Evolutionary conservation across 441 rosid genomes (phyloP).

Genomic region (Mallotus repandus): DNA sequence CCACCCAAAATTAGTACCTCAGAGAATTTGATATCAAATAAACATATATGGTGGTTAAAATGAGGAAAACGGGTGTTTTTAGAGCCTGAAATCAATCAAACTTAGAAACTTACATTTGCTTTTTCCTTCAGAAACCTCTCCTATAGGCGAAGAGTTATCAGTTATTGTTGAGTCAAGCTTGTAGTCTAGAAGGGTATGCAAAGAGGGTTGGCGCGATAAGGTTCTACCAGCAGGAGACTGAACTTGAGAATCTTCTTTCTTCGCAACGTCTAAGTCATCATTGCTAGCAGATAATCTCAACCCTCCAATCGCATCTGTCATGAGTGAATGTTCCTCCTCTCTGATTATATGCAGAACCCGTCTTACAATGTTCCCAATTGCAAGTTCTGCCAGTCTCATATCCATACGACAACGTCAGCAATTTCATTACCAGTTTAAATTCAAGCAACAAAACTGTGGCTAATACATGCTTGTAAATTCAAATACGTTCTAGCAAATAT

Average conservation of each 20-base stretch:
- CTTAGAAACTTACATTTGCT: conserved; percentile 56
- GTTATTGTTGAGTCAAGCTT: conserved; percentile 62
- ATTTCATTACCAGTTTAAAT: no score
- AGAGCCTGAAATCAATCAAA: no score
- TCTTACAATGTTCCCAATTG: conserved; percentile 92
- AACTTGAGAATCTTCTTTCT: conserved; percentile 51
- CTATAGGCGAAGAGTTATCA: conserved; percentile 62
- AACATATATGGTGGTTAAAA: neutral
- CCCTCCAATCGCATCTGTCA: conserved; percentile 32
- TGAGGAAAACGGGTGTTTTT: neutral
- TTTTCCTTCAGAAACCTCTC: conserved; percentile 95
- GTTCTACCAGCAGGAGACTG: conserved; percentile 87
- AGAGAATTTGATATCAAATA: neutral
- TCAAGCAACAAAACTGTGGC: neutral
- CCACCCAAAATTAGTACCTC: no score
- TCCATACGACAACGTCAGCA: no score
- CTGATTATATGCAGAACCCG: conserved; percentile 91
- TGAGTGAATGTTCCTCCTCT: conserved; percentile 82
- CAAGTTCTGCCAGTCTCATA: conserved; percentile 70
- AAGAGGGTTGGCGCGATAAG: conserved; percentile 82
- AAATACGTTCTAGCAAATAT: no score
- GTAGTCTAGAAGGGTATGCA: conserved; percentile 87
- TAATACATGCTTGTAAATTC: neutral
- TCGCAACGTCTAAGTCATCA: conserved; percentile 52
- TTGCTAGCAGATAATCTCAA: no score